Conservation (phyloP, 768 basidiomycete genomes). For the Chalciporus pseudorubinellus region DNA sequence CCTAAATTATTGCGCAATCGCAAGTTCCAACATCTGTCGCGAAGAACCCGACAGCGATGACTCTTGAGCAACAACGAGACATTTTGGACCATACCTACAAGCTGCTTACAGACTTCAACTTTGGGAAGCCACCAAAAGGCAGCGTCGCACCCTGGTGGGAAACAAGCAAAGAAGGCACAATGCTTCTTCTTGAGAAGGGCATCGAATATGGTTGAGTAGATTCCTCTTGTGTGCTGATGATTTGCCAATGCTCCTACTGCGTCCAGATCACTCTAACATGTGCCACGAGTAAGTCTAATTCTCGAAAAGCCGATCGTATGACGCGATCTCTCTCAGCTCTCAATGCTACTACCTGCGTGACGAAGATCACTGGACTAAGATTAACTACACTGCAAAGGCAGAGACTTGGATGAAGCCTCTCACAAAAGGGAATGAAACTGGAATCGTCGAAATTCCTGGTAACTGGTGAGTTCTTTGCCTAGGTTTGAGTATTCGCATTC, state of each 20-base stretch:
- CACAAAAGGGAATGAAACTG: constrained; percentile 58
- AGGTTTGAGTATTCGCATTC: background rate
- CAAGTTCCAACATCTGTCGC: background rate
- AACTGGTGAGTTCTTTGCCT: constrained; percentile 50
- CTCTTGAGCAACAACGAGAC: constrained; percentile 64
- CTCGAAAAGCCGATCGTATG: background rate
- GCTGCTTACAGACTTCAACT: constrained; percentile 64
- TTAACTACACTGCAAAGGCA: constrained; percentile 58
- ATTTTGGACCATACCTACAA: constrained; percentile 65
- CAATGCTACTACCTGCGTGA: constrained; percentile 69
- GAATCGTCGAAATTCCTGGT: constrained; percentile 61
- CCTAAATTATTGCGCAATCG: background rate
- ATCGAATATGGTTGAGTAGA: constrained; percentile 62
- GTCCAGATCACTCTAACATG: constrained; percentile 57
- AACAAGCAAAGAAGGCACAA: constrained; percentile 61
- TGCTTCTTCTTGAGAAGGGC: constrained; percentile 65
- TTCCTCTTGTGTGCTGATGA: background rate
- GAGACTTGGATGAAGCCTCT: constrained; percentile 76
- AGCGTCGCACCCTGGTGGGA: constrained; percentile 84
- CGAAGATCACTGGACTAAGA: constrained; percentile 70
- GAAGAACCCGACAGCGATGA: constrained; percentile 61
- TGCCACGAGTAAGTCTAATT: constrained; percentile 42
- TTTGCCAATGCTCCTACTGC: constrained; percentile 4
- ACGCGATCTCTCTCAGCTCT: constrained; percentile 34
- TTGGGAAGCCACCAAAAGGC: constrained; percentile 56